Evolutionary conservation across 31 red algal species (phyloP), one percentile per base, ranked within the genome.

Genomic region (Odonthalia washingtoniensis): DNA sequence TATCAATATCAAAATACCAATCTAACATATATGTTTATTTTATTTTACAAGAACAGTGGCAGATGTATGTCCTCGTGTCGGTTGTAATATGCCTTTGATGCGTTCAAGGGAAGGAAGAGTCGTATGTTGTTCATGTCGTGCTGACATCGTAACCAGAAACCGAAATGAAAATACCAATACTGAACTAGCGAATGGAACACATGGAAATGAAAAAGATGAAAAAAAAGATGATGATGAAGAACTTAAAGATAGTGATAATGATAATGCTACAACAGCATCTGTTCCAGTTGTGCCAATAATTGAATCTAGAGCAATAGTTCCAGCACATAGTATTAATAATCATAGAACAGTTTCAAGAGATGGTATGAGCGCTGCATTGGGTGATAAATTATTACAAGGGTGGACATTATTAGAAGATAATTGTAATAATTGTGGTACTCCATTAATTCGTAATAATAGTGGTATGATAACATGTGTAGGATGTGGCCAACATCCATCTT

Each of bases 361-460:
- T 57, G 49, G 49, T 14, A 14, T 57, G 49, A 57, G 49, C 49
- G 61, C 72, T 1, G 64, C 43, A 30, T 46, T 91, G n/a, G 81
- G 89, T 39, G 89, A 91, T 28, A 91, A 91, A 49, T 62, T 91
- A 34, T 72, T 91, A 43, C 73, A 91, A 72, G 89, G 89, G 45
- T 91, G 80, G 79, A 91, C 80, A 39, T 80, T 91, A 81, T 27
- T 91, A 35, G 27, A 79, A 37, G 61, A 65, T 37, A 28, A 46
- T 28, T 91, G 89, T 42, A 24, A n/a, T 1, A n/a, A 14, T 5
- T 91, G 89, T 43, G 62, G 24, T 37, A 53, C 68, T 60, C 79
- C 89, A 24, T 81, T 91, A 3, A 37, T 91, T 26, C 60, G 80
- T 34, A 72, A 85, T 33, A 46, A 52, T 28, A 40, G 63, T 35